phyloP scores from a whole-genome alignment of 148 eudicot genomes.

The Fagopyrum esculentum region DNA sequence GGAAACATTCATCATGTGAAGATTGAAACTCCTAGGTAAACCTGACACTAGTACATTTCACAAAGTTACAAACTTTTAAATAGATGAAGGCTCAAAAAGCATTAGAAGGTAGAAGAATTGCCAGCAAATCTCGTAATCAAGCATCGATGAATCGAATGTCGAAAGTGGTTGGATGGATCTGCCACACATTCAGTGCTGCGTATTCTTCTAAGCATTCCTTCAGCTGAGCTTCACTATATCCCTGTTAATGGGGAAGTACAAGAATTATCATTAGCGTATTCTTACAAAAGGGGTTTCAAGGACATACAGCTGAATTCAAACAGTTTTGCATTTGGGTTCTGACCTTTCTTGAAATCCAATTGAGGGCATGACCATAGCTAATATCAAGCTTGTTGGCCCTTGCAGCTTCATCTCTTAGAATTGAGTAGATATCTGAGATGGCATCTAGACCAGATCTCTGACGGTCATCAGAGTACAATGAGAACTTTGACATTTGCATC shows the following conservation, averaged over 20 bases:
- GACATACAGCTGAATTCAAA: no score
- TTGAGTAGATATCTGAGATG: slow-evolving; percentile 91
- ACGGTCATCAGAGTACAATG: slow-evolving; percentile 95
- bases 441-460: slow-evolving; percentile 95
- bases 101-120: not conserved
- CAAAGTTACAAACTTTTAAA: not conserved
- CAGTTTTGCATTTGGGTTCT: slow-evolving; percentile 16
- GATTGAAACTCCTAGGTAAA: not conserved
- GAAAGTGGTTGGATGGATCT: slow-evolving; percentile 89
- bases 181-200: slow-evolving; percentile 97
- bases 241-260: slow-evolving; percentile 36
- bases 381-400: slow-evolving; percentile 71
- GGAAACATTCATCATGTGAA: not conserved
- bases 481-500: slow-evolving; percentile 99
- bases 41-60: not conserved
- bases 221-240: slow-evolving; percentile 92
- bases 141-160: slow-evolving; percentile 92
- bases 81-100: no score
- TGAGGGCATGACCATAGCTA: slow-evolving; percentile 87
- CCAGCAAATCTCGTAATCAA: slow-evolving; percentile 19
- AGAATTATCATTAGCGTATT: not conserved
- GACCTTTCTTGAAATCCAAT: slow-evolving; percentile 99
- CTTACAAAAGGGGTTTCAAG: no score
- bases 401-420: slow-evolving; percentile 94
- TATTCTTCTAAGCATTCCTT: slow-evolving; percentile 96